Base-by-base conservation (phyloP, 768 basidiomycete species). In the Rubroboletus satanas region DNA sequence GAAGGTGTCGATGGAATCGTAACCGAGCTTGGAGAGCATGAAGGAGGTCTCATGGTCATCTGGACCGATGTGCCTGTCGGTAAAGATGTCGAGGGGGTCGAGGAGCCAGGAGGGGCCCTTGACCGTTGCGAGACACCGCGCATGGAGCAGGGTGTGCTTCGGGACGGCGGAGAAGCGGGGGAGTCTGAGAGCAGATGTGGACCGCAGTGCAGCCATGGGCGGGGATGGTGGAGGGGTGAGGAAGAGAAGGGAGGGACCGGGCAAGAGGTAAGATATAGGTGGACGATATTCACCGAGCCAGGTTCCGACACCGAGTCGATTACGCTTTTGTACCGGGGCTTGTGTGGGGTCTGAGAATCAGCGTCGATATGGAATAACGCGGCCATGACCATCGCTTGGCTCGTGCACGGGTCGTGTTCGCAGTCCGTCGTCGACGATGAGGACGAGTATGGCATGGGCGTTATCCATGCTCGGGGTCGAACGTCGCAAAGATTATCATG, bases 61-160 rank as follows among this genome's bases (percentile, higher is more conserved):
- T 14, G 96, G 96, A 14, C 96, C 97, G 62, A 98, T 85, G 71
- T 99, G 96, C 32, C 96, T 84, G 62, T 90, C 84, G 43, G 85
- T 71, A 74, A 98, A 98, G 33, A 86, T 88, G 74, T 99, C 96
- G 59, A 97, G 78, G 2, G 94, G 84, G 12, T 85, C 80, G 69
- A 96, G 93, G 59, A 95, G 77, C 31, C 85, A 82, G 1, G 76
- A 60, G 11, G 83, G 79, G 23, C 79, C 71, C 66, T 80, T 84
- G 51, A 83, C 76, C 12, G 85, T 85, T 28, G 87, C 86, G 54
- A 88, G 75, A 48, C 75, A 74, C 32, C 71, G 55, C 28, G 78
- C 73, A 38, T 50, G 28, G 35, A 64, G 52, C 51, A 61, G 47
- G 51, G 53, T 18, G 47, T 61, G 57, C 59, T 48, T 67, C 52